Percentiles rank a stretch among this genome's conserved stretches.
These are phyloP conservation scores for Solanum piurae DNA, from an alignment of 257 asterid genomes.

Conservation along the genomic window DNA sequence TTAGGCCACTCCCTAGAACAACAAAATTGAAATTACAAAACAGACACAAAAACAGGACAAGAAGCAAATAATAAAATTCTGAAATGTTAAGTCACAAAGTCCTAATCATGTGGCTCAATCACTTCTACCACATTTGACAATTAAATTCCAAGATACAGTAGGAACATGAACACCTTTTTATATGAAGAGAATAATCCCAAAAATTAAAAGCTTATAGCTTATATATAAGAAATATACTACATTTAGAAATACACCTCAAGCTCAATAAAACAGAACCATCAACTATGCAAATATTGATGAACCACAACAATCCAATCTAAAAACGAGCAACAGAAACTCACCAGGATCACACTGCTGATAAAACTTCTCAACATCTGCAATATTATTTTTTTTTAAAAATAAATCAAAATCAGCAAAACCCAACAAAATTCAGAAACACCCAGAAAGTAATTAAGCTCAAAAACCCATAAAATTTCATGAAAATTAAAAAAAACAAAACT, in stretches of 20 bases:
- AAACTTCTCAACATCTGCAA: constrained; percentile 84
- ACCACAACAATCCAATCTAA: neutral
- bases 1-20: neutral
- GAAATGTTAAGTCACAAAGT: neutral
- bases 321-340: constrained; percentile 10
- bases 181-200: neutral
- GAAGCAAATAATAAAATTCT: neutral
- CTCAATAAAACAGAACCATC: neutral
- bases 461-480: neutral
- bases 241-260: neutral
- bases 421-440: neutral
- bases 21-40: neutral
- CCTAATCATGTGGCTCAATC: neutral
- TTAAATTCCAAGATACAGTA: neutral
- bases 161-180: neutral
- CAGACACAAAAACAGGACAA: neutral
- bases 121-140: neutral
- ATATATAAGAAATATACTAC: neutral
- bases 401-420: neutral
- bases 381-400: neutral
- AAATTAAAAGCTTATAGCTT: neutral
- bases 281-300: neutral
- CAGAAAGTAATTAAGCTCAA: neutral
- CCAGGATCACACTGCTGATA: constrained; percentile 94
- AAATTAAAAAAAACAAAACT: neutral